A percentile compares a stretch with the other conserved stretches of the same genome.
These are phyloP conservation scores for Pterocarpus santalinus DNA, from an alignment of 306 rosid species.

Conservation along the genomic window DNA sequence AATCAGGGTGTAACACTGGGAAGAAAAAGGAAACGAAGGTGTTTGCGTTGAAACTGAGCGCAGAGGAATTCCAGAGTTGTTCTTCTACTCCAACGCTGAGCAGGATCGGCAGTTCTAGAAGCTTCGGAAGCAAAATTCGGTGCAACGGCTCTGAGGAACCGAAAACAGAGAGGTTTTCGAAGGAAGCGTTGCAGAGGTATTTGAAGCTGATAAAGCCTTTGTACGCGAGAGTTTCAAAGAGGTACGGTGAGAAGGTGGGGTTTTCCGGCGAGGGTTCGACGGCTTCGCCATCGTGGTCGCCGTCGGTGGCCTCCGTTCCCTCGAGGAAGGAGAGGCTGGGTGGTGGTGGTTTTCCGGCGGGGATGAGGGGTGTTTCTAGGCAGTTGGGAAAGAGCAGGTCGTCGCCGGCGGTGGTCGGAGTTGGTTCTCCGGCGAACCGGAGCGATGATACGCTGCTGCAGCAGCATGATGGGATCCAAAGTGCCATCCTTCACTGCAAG, in stretches of 20 bases:
- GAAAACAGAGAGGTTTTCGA: constrained; percentile 63
- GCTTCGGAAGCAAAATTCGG: constrained; percentile 42
- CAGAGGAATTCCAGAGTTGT: constrained; percentile 38
- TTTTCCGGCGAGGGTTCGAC: constrained; percentile 29
- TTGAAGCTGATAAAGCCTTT: constrained; percentile 75
- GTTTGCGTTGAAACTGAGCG: constrained; percentile 42
- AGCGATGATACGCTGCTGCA: constrained; percentile 76
- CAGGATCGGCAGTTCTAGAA: constrained; percentile 62
- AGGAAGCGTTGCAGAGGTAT: constrained; percentile 74
- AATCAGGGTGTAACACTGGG: constrained; percentile 3
- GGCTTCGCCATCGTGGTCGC: constrained; percentile 46
- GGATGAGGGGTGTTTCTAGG: constrained; percentile 64
- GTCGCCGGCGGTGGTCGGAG: constrained; percentile 53
- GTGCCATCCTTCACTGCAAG: constrained; percentile 97
- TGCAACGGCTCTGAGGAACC: constrained; percentile 41
- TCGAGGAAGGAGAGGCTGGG: constrained; percentile 63
- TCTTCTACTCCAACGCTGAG: constrained; percentile 50
- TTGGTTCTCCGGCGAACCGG: constrained; percentile 56
- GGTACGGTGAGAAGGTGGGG: constrained; percentile 46
- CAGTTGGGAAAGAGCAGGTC: constrained; percentile 82
- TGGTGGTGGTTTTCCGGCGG: constrained; percentile 58
- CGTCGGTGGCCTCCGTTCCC: constrained; percentile 45
- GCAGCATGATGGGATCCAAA: constrained; percentile 88
- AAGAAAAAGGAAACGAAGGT: constrained; percentile 40
- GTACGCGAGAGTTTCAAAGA: constrained; percentile 64